Base-by-base conservation (phyloP, 2,329 filamentous ascomycete species). In the Meredithiella fracta region DNA sequence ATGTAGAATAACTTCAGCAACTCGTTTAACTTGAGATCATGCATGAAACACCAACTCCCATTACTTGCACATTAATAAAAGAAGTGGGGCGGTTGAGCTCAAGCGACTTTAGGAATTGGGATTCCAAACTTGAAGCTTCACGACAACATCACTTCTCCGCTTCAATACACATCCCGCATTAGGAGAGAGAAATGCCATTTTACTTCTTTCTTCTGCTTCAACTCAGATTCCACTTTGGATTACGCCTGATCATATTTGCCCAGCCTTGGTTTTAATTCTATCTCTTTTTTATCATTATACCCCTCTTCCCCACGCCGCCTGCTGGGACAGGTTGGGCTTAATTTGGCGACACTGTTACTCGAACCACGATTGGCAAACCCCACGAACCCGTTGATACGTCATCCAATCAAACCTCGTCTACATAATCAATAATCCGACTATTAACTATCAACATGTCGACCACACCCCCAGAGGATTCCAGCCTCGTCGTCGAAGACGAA, bases 391-490 rank as follows among this genome's bases (percentile, higher is more conserved):
- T 22, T 29, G 23, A 14, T 11, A 38, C 23, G 6, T 25, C 31
- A n/a, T 38, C 17, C n/a, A 38, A n/a, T 52, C 17, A n/a, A 26
- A 44, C 20, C 15, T 44, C 37, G n/a, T n/a, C n/a, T n/a, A n/a
- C n/a, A n/a, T n/a, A n/a, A n/a, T n/a, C n/a, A n/a, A n/a, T n/a
- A n/a, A n/a, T n/a, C n/a, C n/a, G n/a, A n/a, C n/a, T n/a, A n/a
- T n/a, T n/a, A n/a, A 20, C 23, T 17, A 17, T n/a, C 29, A 37
- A 6, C 47, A 57, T 57, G 55, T 29, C 55, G 14, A 53, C 55
- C 23, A 31, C 54, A 26, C 31, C 56, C 23, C 51, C 51, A 29
- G 44, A 29, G 26, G 56, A 58, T 22, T 4, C 44, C 15, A 40
- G 51, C 56, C 34, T 52, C 49, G 9, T 37, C 25, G 55, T 23